Conservation (phyloP, 1,284 basidiomycete genomes). For the Pyrrhoderma noxium region DNA sequence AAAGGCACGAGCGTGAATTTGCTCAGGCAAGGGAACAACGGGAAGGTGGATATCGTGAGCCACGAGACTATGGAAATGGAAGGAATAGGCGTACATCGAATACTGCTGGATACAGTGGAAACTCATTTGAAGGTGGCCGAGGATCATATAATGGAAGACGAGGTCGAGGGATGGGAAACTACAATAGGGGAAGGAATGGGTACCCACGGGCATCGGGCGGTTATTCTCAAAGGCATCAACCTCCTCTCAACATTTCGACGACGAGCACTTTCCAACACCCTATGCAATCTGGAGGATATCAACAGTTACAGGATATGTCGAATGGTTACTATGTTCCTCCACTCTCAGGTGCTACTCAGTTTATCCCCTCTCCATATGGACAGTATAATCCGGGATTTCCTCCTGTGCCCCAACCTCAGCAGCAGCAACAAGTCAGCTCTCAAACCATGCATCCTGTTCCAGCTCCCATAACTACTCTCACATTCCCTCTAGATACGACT, state of each 20-base stretch:
- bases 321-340: constrained; percentile 14
- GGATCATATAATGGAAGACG: constrained; percentile 23
- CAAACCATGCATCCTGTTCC: constrained; percentile 35
- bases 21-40: too few relatives aligned
- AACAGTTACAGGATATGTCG: constrained; percentile 11
- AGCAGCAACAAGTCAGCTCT: constrained; percentile 21
- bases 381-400: constrained; percentile 8
- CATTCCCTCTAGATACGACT: constrained; percentile 57
- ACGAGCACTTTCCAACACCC: constrained; percentile 11
- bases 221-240: constrained; percentile 11
- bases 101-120: constrained; percentile 9
- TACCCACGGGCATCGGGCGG: neutral
- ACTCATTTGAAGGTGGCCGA: constrained; percentile 25
- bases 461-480: constrained; percentile 46
- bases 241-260: constrained; percentile 10
- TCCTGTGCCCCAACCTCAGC: constrained; percentile 19
- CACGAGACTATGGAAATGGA: constrained; percentile 7
- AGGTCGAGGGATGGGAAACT: constrained; percentile 25
- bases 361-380: constrained; percentile 13
- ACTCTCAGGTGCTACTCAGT: constrained; percentile 9
- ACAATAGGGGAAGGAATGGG: constrained; percentile 9
- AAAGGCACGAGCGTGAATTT: constrained; percentile 22
- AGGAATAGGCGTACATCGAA: constrained; percentile 8
- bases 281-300: constrained; percentile 5
- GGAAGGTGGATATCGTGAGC: constrained; percentile 2